These are phyloP conservation scores for Cladosporium sphaerospermum DNA, from an alignment of 2,329 filamentous ascomycete species.

Conservation along the genomic window DNA sequence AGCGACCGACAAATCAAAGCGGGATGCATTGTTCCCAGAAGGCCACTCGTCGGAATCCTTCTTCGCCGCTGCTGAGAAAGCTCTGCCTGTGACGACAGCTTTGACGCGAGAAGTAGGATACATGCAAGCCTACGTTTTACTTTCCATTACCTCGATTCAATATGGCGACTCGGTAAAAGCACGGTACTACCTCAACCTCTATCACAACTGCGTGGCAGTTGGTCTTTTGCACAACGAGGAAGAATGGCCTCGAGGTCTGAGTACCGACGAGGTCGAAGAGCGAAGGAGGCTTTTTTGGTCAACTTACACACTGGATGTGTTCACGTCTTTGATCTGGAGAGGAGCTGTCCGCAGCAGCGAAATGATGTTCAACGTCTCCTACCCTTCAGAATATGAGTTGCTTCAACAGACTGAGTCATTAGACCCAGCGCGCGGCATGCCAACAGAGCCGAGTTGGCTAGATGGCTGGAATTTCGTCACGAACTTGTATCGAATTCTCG, in stretches of 20 bases:
- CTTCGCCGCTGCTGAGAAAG: slow-evolving; percentile 26
- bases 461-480: slow-evolving; percentile 53
- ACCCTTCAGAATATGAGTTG: not conserved
- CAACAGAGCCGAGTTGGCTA: slow-evolving; percentile 37
- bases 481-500: slow-evolving; percentile 49
- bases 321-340: slow-evolving; percentile 47
- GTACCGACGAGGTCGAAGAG: slow-evolving; percentile 41
- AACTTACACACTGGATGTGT: slow-evolving; percentile 51
- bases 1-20: slow-evolving; percentile 33
- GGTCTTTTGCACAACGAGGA: slow-evolving; percentile 44
- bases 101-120: not conserved
- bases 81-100: not conserved
- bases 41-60: slow-evolving; percentile 33
- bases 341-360: slow-evolving; percentile 40
- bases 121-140: slow-evolving; percentile 31
- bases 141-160: slow-evolving; percentile 46
- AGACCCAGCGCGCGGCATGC: slow-evolving; percentile 27
- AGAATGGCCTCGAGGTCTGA: slow-evolving; percentile 42
- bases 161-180: slow-evolving; percentile 41
- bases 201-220: slow-evolving; percentile 43
- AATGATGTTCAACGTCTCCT: slow-evolving; percentile 32
- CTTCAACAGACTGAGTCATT: slow-evolving; percentile 14
- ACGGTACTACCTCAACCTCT: slow-evolving; percentile 43
- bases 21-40: slow-evolving; percentile 22
- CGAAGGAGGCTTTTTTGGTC: slow-evolving; percentile 48